phyloP scores from a whole-genome alignment of 1,139 yeast species.

The Suhomyces yuchorum region DNA sequence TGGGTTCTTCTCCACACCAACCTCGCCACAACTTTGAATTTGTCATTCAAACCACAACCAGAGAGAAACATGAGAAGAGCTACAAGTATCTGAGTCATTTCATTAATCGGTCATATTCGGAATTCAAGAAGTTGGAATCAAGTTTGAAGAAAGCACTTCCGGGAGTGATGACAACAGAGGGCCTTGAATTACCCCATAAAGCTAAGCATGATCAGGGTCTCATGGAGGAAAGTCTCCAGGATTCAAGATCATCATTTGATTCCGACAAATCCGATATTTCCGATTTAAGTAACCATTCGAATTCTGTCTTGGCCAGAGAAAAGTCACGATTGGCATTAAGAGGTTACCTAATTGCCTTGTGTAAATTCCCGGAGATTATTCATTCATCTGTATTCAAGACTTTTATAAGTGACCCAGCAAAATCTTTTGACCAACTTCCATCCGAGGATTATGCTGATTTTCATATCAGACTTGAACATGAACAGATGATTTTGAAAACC shows the following conservation, averaged over 20 bases:
- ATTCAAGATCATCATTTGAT: conserved; percentile 7
- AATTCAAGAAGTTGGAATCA: conserved; percentile 60
- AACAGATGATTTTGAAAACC: conserved; percentile 59
- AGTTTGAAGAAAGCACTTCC: conserved; percentile 60
- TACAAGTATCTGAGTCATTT: conserved; percentile 35
- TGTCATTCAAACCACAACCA: conserved; percentile 39
- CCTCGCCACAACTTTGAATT: conserved; percentile 45
- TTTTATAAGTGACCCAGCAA: conserved; percentile 50
- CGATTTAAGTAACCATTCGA: not conserved
- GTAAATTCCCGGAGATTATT: conserved; percentile 57
- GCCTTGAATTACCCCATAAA: conserved; percentile 55
- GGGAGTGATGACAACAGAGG: conserved; percentile 64
- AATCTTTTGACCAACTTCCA: conserved; percentile 31
- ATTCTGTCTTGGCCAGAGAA: conserved; percentile 45
- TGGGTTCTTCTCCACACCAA: conserved; percentile 20
- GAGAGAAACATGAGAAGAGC: conserved; percentile 18
- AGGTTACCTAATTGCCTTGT: conserved; percentile 62
- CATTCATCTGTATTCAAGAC: conserved; percentile 51
- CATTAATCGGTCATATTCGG: conserved; percentile 64
- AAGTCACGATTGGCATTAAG: conserved; percentile 73
- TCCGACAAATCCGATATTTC: conserved; percentile 5
- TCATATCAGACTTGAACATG: conserved; percentile 58
- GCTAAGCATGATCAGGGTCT: conserved; percentile 44
- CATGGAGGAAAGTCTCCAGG: not conserved
- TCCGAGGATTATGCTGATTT: conserved; percentile 56